phyloP scores from a whole-genome alignment of 371 early-diverging fungal genomes.

The Apophysomyces elegans region DNA sequence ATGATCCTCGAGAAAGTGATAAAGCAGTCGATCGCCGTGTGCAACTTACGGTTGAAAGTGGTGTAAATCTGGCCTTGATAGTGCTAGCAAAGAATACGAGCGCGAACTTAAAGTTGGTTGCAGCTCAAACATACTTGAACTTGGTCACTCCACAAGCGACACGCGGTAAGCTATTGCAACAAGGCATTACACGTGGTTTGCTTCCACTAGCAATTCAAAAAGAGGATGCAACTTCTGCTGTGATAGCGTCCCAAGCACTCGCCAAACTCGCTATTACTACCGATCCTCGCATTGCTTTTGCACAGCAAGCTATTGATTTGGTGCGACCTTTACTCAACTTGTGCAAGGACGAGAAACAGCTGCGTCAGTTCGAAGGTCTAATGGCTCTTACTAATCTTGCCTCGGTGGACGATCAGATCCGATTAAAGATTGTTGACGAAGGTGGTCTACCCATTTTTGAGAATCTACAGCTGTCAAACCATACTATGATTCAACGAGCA shows the following conservation, averaged over 20 bases:
- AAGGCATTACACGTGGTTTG: constrained; percentile 76
- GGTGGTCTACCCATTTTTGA: constrained; percentile 77
- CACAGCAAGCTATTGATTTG: constrained; percentile 62
- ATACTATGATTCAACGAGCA: constrained; percentile 85
- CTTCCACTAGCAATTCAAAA: constrained; percentile 47
- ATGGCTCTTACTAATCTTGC: constrained; percentile 94
- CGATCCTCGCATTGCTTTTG: constrained; percentile 88
- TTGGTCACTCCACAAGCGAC: constrained; percentile 71
- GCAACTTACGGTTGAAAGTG: constrained; percentile 55
- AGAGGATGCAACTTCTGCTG: constrained; percentile 21
- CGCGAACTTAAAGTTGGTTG: constrained; percentile 58
- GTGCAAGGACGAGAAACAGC: constrained; percentile 59
- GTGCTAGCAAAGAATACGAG: constrained; percentile 61
- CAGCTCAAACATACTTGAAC: constrained; percentile 70
- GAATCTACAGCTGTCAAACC: constrained; percentile 77
- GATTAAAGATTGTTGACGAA: constrained; percentile 49
- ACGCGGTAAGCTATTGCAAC: constrained; percentile 84
- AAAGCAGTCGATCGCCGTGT: constrained; percentile 66
- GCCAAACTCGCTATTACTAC: constrained; percentile 92
- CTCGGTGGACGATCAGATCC: constrained; percentile 58
- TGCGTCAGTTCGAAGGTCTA: constrained; percentile 88
- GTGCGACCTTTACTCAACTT: constrained; percentile 66
- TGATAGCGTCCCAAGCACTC: constrained; percentile 77
- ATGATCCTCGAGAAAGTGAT: constrained; percentile 63
- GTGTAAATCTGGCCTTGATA: constrained; percentile 62